phyloP scores from a whole-genome alignment of 768 basidiomycete genomes.

The Clavaria fumosa region DNA sequence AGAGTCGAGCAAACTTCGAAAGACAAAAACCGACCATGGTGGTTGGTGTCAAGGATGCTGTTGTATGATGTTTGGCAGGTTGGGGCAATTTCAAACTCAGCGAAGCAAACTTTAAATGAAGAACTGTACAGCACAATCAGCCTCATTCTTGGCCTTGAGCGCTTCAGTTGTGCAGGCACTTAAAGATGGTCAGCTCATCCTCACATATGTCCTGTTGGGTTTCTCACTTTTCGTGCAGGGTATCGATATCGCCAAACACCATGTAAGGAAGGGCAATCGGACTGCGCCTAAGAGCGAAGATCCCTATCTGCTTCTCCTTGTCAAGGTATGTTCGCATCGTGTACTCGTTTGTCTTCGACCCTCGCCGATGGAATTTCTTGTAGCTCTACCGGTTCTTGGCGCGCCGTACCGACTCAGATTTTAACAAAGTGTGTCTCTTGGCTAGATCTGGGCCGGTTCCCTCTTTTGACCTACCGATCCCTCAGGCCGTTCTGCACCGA shows the following conservation, averaged over 20 bases:
- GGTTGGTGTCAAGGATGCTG: slow-evolving; percentile 38
- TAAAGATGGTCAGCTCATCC: slow-evolving; percentile 71
- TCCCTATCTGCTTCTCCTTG: slow-evolving; percentile 93
- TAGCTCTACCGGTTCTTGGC: slow-evolving; percentile 99
- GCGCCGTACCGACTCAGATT: slow-evolving; percentile 85
- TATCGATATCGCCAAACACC: slow-evolving; percentile 92
- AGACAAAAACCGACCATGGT: slow-evolving; percentile 46
- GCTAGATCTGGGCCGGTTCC: background rate
- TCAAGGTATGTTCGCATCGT: slow-evolving; percentile 53
- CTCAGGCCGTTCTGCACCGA: slow-evolving; percentile 81
- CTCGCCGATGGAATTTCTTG: background rate
- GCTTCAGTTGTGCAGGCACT: too few relatives aligned
- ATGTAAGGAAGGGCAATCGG: slow-evolving; percentile 96
- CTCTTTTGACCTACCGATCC: slow-evolving; percentile 13
- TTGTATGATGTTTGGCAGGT: slow-evolving; percentile 24
- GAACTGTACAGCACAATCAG: slow-evolving; percentile 6
- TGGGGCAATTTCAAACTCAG: slow-evolving; percentile 11
- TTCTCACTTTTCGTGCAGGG: slow-evolving; percentile 37
- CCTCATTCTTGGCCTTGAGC: slow-evolving; percentile 1
- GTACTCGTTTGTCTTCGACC: background rate
- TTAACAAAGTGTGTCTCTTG: slow-evolving; percentile 84
- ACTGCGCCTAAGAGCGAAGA: slow-evolving; percentile 98
- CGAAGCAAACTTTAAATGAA: background rate
- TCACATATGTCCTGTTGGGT: too few relatives aligned
- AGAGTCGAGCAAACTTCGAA: slow-evolving; percentile 6